Evolutionary conservation across 257 asterid species (phyloP), one percentile per base, ranked within the genome.

Genomic region (Mitragyna speciosa): DNA sequence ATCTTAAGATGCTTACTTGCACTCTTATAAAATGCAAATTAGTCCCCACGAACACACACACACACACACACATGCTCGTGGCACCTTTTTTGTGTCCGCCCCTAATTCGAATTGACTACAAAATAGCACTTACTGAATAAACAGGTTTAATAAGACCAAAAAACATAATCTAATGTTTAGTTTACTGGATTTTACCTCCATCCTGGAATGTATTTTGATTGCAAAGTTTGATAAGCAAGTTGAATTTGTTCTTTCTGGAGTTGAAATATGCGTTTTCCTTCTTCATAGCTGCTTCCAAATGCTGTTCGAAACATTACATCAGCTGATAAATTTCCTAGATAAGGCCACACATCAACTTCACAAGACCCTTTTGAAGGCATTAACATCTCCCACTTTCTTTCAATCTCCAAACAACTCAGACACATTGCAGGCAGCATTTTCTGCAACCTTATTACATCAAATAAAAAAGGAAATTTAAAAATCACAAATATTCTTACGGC

Each of bases 231-330:
- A 16, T 83, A 87, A 2, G 85, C 82, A 61, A 89, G 92, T 65
- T 87, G 82, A 0, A 89, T 84, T 51, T 87, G 89, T 83, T 90
- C 92, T 31, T 51, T 86, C 58, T 80, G 94, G 22, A 90, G 88
- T 71, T 72, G 81, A 48, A 88, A 84, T 17, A 90, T 79, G 33
- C 12, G 84, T 24, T 31, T 82, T 75, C 91, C 94, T 70, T 84
- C 81, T 61, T 41, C 86, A 41, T 76, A 70, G 6, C 79, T 58
- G 54, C 85, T 81, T 20, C 94, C 94, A 74, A 90, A 87, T 20
- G 89, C 92, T 7, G 88, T 84, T 64, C 85, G 58, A 1, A 89
- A 85, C 58, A 90, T 87, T 7, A 90, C 83, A 47, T 88, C 82
- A 24, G 87, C 69, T 2, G 90, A 75, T 19, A 88, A 81, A 5